phyloP scores from a whole-genome alignment of 2,329 filamentous ascomycete genomes.

The Huntiella abstrusa region DNA sequence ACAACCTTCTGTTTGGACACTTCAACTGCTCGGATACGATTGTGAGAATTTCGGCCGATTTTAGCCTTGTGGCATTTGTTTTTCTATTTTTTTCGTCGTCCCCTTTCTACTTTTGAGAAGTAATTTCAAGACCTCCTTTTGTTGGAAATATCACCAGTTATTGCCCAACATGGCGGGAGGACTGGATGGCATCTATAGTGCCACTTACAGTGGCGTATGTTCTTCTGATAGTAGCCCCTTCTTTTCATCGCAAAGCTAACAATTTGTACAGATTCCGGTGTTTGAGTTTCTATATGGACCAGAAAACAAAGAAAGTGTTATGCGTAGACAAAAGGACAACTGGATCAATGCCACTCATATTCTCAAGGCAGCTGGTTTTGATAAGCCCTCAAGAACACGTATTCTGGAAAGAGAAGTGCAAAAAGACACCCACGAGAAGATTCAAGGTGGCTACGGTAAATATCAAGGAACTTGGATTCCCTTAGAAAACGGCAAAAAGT shows the following conservation, averaged over 20 bases:
- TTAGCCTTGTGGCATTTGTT: not conserved
- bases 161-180: not conserved
- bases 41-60: too few relatives aligned
- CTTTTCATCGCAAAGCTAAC: not conserved
- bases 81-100: not conserved
- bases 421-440: slow-evolving; percentile 91
- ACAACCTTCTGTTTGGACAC: too few relatives aligned
- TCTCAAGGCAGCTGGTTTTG: slow-evolving; percentile 87
- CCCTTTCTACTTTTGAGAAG: not conserved
- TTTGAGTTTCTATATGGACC: slow-evolving; percentile 78
- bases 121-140: too few relatives aligned
- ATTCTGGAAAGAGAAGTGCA: slow-evolving; percentile 95
- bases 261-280: slow-evolving; percentile 55
- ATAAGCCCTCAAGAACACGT: slow-evolving; percentile 86
- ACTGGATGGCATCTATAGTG: slow-evolving; percentile 38
- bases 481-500: slow-evolving; percentile 55
- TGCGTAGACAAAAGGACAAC: slow-evolving; percentile 81
- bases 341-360: slow-evolving; percentile 99
- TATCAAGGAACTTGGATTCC: slow-evolving; percentile 99
- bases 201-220: slow-evolving; percentile 50
- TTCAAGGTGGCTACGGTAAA: slow-evolving; percentile 95
- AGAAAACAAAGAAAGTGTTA: slow-evolving; percentile 72
- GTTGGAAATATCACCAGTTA: too few relatives aligned
- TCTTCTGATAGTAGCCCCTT: slow-evolving; percentile 8
- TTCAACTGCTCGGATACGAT: too few relatives aligned